Conservation (phyloP, 2,329 filamentous ascomycete genomes). For the Trichophyton verrucosum region DNA sequence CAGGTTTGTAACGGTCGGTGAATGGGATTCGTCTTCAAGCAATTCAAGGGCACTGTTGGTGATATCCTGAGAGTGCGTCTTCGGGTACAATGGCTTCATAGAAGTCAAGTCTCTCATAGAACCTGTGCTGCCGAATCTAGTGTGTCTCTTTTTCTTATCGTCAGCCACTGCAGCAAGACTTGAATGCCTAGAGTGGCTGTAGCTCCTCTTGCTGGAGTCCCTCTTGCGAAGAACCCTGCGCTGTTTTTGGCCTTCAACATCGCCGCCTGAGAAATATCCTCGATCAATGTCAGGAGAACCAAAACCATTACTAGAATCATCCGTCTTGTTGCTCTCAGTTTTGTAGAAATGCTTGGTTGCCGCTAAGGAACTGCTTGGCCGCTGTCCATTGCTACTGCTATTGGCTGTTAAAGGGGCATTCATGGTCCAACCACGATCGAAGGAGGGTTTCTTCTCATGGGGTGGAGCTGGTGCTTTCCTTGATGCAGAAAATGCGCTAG, state of each 20-base stretch:
- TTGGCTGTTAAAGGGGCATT: constrained; percentile 21
- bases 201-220: constrained; percentile 25
- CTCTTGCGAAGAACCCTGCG: constrained; percentile 74
- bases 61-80: constrained; percentile 46
- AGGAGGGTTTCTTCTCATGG: constrained; percentile 46
- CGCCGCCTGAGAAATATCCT: constrained; percentile 86
- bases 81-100: constrained; percentile 57
- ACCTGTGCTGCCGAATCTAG: constrained; percentile 65
- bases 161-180: constrained; percentile 52
- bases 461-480: constrained; percentile 19
- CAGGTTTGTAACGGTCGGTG: constrained; percentile 46
- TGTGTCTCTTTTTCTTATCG: constrained; percentile 61
- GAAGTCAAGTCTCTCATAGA: constrained; percentile 50
- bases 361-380: constrained; percentile 25
- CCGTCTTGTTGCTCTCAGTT: constrained; percentile 13
- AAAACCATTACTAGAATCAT: constrained; percentile 5
- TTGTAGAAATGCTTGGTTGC: constrained; percentile 13
- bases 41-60: constrained; percentile 43
- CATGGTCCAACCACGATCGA: constrained; percentile 49
- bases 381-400: constrained; percentile 21
- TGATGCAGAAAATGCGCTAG: constrained; percentile 16
- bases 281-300: constrained; percentile 57
- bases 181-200: constrained; percentile 54
- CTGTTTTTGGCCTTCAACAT: constrained; percentile 57
- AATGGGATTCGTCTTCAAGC: constrained; percentile 29